phyloP scores from a whole-genome alignment of 2,329 filamentous ascomycete species.

The Clonostachys sp. region DNA sequence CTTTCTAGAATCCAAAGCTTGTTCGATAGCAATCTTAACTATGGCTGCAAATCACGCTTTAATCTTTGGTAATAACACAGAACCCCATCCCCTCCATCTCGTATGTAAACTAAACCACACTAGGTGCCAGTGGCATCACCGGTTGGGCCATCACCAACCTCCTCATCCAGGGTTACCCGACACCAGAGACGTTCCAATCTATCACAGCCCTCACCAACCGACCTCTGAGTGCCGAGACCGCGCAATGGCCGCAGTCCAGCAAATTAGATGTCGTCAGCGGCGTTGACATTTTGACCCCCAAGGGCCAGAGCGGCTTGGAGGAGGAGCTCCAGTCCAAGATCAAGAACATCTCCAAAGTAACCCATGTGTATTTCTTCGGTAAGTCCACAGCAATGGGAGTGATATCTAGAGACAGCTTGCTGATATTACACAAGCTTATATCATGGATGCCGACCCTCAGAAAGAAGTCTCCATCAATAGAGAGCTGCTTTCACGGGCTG shows the following conservation, averaged over 20 bases:
- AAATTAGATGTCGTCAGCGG: conserved; percentile 25
- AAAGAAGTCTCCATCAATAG: conserved; percentile 26
- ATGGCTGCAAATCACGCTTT: conserved; percentile 12
- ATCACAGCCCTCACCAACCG: conserved; percentile 43
- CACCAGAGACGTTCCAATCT: conserved; percentile 31
- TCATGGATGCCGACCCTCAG: conserved; percentile 22
- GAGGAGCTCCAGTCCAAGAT: conserved; percentile 23
- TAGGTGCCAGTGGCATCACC: conserved; percentile 41
- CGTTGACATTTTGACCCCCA: conserved; percentile 23
- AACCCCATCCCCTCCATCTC: neutral
- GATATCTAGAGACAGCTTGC: neutral
- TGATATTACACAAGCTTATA: conserved; percentile 17
- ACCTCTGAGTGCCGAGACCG: conserved; percentile 18
- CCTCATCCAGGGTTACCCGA: conserved; percentile 38
- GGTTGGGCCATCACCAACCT: conserved; percentile 44
- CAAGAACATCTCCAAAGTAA: conserved; percentile 26
- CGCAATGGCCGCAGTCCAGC: conserved; percentile 18
- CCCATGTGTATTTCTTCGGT: conserved; percentile 37
- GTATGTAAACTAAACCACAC: conserved; percentile 8
- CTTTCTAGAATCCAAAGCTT: no score
- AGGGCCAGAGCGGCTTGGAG: conserved; percentile 18
- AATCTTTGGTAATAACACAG: conserved; percentile 6
- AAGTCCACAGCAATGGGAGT: neutral
- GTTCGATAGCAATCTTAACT: neutral
- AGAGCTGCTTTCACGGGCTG: conserved; percentile 27